A percentile compares a stretch with the other conserved stretches of the same genome.
phyloP scores from a whole-genome alignment of 176 grass and related monocot species.

The Oryza nivara region DNA sequence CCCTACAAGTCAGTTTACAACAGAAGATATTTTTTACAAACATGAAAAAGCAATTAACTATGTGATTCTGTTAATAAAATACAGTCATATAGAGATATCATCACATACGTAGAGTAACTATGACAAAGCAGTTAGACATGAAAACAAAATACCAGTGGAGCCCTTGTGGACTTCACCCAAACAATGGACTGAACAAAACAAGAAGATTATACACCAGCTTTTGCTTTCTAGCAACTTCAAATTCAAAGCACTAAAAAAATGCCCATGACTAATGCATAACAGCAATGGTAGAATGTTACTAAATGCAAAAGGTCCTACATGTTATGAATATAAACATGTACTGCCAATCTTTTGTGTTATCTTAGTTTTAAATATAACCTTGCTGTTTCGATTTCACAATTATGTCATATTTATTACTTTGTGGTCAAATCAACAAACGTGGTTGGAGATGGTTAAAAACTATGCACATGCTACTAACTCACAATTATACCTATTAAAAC shows the following conservation, averaged over 20 bases:
- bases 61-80: constrained; percentile 14
- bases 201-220: constrained; percentile 3
- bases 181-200: constrained; percentile 30
- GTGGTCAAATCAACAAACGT: constrained; percentile 21
- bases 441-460: constrained; percentile 13
- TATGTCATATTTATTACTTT: neutral
- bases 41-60: constrained; percentile 6
- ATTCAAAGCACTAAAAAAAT: neutral
- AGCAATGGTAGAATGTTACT: neutral
- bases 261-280: neutral
- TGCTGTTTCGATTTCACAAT: neutral
- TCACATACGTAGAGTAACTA: neutral
- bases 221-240: constrained; percentile 27
- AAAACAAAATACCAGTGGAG: constrained; percentile 20
- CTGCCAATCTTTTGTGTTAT: neutral
- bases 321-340: constrained; percentile 23
- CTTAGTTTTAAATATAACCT: neutral
- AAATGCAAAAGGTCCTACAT: neutral
- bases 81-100: constrained; percentile 1
- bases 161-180: constrained; percentile 14
- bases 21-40: neutral
- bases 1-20: neutral
- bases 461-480: neutral
- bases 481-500: neutral
- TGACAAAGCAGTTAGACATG: constrained; percentile 26